phyloP scores from a whole-genome alignment of 345 rosid species.

The Salix dunnii region DNA sequence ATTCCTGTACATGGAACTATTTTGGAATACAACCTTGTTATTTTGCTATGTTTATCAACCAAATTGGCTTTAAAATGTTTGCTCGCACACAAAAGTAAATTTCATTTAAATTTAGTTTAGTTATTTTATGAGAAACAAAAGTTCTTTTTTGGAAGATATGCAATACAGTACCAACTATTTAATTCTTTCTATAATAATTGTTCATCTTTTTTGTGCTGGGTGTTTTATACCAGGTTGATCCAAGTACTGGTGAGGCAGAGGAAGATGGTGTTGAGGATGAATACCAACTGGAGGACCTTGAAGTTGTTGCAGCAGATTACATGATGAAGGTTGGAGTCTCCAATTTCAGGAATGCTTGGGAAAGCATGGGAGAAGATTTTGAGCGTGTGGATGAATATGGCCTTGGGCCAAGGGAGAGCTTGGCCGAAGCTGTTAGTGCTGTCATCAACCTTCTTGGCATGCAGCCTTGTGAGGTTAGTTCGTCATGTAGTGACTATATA shows the following conservation, averaged over 20 bases:
- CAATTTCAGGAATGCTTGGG: conserved; percentile 98
- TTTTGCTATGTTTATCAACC: not conserved
- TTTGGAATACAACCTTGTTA: not conserved
- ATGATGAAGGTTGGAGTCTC: conserved; percentile 80
- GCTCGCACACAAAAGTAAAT: not conserved
- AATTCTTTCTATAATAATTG: not conserved
- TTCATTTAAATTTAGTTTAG: not conserved
- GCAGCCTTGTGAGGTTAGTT: conserved; percentile 95
- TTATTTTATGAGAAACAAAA: not conserved
- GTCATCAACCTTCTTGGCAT: conserved; percentile 94
- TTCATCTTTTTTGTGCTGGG: not conserved
- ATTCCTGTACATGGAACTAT: not conserved
- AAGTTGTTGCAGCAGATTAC: conserved; percentile 90
- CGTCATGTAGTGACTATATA: not conserved
- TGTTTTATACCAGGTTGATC: conserved; percentile 64
- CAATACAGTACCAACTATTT: not conserved
- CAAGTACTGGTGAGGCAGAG: conserved; percentile 79
- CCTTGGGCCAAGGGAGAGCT: conserved; percentile 87
- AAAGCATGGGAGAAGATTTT: conserved; percentile 63
- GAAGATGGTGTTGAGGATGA: conserved; percentile 98
- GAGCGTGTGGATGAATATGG: conserved; percentile 97
- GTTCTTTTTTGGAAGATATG: not conserved
- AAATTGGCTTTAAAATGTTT: not conserved
- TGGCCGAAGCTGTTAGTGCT: conserved; percentile 77
- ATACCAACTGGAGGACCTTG: conserved; percentile 94